A percentile compares a stretch with the other conserved stretches of the same genome.
Conservation (phyloP, 1,139 yeast species). For the Keqinozyma sinolaborantium region DNA sequence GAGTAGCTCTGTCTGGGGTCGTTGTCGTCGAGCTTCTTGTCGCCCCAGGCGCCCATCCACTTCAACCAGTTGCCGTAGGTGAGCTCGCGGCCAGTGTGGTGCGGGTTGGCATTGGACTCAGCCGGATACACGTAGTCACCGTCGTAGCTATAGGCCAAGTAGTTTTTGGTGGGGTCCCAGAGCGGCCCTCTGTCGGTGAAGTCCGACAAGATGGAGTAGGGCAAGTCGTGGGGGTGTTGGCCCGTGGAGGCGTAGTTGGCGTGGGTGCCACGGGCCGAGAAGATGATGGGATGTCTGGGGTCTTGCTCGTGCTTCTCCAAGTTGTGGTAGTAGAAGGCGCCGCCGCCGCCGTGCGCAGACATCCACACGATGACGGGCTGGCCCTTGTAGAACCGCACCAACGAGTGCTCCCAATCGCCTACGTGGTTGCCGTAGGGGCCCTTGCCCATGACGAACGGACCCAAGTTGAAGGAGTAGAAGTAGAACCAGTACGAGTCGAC, state of each 20-base stretch:
- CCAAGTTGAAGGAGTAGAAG: conserved; percentile 89
- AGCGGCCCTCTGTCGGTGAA: conserved; percentile 92
- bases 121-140: conserved; percentile 46
- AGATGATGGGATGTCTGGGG: conserved; percentile 63
- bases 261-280: conserved; percentile 93
- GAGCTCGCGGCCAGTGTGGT: conserved; percentile 53
- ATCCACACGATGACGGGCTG: conserved; percentile 91
- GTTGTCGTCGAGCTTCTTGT: conserved; percentile 55
- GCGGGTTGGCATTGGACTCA: conserved; percentile 37
- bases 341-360: conserved; percentile 98
- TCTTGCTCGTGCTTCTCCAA: conserved; percentile 62
- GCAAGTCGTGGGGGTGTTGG: conserved; percentile 92
- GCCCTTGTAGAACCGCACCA: conserved; percentile 80
- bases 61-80: conserved; percentile 75
- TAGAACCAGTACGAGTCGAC: conserved; percentile 95
- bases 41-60: conserved; percentile 92
- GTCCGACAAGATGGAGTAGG: conserved; percentile 85
- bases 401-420: conserved; percentile 97
- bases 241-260: conserved; percentile 97
- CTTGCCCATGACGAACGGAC: conserved; percentile 95
- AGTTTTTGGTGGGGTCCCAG: conserved; percentile 89
- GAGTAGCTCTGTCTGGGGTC: conserved; percentile 82
- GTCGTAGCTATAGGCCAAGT: conserved; percentile 74
- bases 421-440: conserved; percentile 98
- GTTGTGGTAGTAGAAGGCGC: conserved; percentile 75